phyloP scores from a whole-genome alignment of 2,329 filamentous ascomycete species.

The Neopestalotiopsis rosae region DNA sequence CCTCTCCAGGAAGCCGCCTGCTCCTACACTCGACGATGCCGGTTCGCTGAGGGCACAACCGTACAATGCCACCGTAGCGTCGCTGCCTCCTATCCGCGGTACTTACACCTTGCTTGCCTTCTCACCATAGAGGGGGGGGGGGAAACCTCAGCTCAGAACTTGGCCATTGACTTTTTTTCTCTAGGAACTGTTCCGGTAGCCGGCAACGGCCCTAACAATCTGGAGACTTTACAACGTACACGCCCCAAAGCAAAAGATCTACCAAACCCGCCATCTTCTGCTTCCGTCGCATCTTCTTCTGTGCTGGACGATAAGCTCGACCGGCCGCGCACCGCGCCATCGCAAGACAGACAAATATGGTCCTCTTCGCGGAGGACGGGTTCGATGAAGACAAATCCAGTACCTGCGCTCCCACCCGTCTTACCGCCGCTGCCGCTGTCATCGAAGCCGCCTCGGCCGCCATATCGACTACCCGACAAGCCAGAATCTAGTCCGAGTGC shows the following conservation, averaged over 20 bases:
- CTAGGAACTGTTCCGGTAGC: constrained; percentile 46
- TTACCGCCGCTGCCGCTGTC: not conserved
- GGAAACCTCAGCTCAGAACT: not conserved
- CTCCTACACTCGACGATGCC: constrained; percentile 18
- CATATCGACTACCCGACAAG: constrained; percentile 16
- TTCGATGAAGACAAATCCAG: constrained; percentile 8
- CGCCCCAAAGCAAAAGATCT: constrained; percentile 30
- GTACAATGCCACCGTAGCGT: constrained; percentile 43
- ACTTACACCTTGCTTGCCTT: constrained; percentile 22
- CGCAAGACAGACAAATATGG: constrained; percentile 14
- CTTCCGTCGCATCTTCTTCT: not conserved
- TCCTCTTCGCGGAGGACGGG: not conserved
- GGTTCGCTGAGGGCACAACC: constrained; percentile 38
- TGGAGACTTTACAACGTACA: constrained; percentile 42
- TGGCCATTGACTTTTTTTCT: constrained; percentile 1
- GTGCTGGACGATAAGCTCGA: constrained; percentile 29
- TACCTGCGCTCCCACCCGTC: constrained; percentile 2
- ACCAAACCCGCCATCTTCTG: constrained; percentile 33
- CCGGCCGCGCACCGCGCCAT: constrained; percentile 44
- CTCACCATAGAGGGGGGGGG: not conserved
- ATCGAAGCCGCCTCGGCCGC: constrained; percentile 5
- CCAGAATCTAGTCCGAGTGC: not conserved
- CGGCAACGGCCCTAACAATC: constrained; percentile 45
- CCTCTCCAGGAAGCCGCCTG: constrained; percentile 35
- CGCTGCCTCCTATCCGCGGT: constrained; percentile 43